These are phyloP conservation scores for Aspergillus brunneoviolaceus DNA, from an alignment of 2,329 filamentous ascomycete species.

Conservation along the genomic window DNA sequence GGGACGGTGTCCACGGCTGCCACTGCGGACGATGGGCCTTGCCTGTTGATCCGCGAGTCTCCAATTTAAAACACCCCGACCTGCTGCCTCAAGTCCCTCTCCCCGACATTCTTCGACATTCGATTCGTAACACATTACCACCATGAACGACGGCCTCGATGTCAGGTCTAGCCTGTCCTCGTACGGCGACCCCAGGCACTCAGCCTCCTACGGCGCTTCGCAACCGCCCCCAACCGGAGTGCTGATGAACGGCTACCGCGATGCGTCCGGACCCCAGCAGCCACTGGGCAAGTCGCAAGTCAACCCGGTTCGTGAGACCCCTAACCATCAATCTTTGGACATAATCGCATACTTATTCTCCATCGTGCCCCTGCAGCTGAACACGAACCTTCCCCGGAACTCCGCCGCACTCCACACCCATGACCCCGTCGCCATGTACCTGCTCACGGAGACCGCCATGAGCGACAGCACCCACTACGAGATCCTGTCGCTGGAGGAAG, in stretches of 20 bases:
- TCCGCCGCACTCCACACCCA: conserved; percentile 44
- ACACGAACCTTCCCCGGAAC: conserved; percentile 41
- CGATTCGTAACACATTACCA: conserved; percentile 17
- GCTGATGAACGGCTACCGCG: conserved; percentile 61
- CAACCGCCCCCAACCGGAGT: conserved; percentile 44
- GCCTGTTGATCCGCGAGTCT: conserved; percentile 14
- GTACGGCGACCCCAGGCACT: conserved; percentile 42
- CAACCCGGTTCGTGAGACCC: conserved; percentile 54
- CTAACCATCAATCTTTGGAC: background rate
- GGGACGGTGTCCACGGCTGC: background rate
- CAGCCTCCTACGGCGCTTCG: conserved; percentile 34
- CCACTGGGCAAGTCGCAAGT: conserved; percentile 53
- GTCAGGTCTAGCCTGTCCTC: conserved; percentile 43
- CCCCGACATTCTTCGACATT: conserved; percentile 6
- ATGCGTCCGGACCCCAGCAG: conserved; percentile 56
- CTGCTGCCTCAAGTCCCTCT: background rate
- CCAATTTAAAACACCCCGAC: background rate
- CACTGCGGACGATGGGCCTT: conserved; percentile 16
- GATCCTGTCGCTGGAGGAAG: conserved; percentile 85
- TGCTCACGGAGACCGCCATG: conserved; percentile 90
- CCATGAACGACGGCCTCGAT: conserved; percentile 36
- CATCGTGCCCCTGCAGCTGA: conserved; percentile 48
- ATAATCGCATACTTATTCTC: conserved; percentile 1
- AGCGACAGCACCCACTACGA: conserved; percentile 83
- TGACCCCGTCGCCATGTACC: conserved; percentile 75